Percentiles rank a stretch among this genome's conserved stretches.
Conservation (phyloP, 164 flowering plant species). For the Vitis labrusca region DNA sequence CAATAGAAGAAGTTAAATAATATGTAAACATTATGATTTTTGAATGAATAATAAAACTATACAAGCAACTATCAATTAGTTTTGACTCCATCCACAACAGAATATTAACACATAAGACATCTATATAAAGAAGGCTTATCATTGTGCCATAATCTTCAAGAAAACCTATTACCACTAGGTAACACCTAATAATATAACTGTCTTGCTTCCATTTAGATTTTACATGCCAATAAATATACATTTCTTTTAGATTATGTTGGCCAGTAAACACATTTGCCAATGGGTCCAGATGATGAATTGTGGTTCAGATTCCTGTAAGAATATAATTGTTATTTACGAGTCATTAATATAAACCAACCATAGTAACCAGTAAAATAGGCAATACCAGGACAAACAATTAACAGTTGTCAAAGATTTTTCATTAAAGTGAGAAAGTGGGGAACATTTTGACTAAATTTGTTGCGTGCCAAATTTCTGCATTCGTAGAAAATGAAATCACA, state of each 20-base stretch:
- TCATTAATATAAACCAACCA: background rate
- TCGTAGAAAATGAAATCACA: background rate
- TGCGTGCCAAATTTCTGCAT: conserved; percentile 69
- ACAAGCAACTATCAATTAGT: too few species aligned
- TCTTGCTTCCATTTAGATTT: too few species aligned
- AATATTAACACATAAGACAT: too few species aligned
- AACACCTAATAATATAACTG: too few species aligned
- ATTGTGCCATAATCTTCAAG: too few species aligned
- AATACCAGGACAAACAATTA: conserved; percentile 25
- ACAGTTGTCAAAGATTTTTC: conserved; percentile 64
- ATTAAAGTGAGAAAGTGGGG: conserved; percentile 51
- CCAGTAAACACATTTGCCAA: conserved; percentile 73
- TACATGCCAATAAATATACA: conserved; percentile 32
- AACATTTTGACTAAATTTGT: conserved; percentile 51
- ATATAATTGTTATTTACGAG: conserved; percentile 4
- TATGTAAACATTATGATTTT: too few species aligned
- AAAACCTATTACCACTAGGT: too few species aligned
- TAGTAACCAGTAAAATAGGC: background rate
- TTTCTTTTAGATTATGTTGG: conserved; percentile 46
- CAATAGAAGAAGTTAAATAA: too few species aligned
- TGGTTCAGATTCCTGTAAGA: conserved; percentile 70
- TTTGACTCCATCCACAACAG: too few species aligned
- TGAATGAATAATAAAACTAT: too few species aligned
- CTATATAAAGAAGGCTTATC: too few species aligned
- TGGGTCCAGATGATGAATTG: conserved; percentile 63